Percentiles rank a stretch among this genome's conserved stretches.
These are phyloP conservation scores for Termitomyces sp. DNA, from an alignment of 768 basidiomycete genomes.

Conservation along the genomic window DNA sequence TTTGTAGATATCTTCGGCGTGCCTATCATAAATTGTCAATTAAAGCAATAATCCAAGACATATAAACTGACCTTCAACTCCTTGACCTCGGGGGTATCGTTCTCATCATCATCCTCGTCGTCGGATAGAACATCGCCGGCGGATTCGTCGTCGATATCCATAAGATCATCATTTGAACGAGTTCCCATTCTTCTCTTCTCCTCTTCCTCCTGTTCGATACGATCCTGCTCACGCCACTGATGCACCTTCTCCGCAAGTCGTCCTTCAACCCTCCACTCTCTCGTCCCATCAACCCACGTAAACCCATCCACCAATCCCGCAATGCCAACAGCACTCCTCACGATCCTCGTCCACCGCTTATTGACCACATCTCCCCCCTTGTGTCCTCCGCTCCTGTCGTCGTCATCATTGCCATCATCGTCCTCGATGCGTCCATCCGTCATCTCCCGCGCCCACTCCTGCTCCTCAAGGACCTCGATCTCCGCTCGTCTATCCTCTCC, in stretches of 20 bases:
- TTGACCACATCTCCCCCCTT: constrained; percentile 35
- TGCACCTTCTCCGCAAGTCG: constrained; percentile 62
- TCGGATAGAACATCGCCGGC: constrained; percentile 36
- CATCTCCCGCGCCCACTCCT: constrained; percentile 43
- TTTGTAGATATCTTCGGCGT: constrained; percentile 68
- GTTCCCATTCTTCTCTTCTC: constrained; percentile 57
- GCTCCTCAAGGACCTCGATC: constrained; percentile 70
- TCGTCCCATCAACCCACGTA: constrained; percentile 52
- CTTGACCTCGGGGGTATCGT: constrained; percentile 68
- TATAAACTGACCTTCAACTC: constrained; percentile 63
- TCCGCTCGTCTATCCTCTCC: constrained; percentile 63
- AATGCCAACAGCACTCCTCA: constrained; percentile 65
- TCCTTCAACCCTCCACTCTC: constrained; percentile 62
- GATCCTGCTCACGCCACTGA: constrained; percentile 66
- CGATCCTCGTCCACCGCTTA: constrained; percentile 69
- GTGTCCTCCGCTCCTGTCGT: constrained; percentile 9
- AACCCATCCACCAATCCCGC: constrained; percentile 74
- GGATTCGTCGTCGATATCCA: constrained; percentile 65
- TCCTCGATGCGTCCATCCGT: constrained; percentile 84
- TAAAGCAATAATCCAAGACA: not conserved
- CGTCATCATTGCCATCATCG: constrained; percentile 41
- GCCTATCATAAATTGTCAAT: constrained; percentile 37
- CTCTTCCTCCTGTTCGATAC: constrained; percentile 61
- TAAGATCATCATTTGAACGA: constrained; percentile 61
- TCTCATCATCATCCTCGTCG: constrained; percentile 57